Conservation (phyloP, 2,329 filamentous ascomycete genomes). For the Diplodia intermedia region DNA sequence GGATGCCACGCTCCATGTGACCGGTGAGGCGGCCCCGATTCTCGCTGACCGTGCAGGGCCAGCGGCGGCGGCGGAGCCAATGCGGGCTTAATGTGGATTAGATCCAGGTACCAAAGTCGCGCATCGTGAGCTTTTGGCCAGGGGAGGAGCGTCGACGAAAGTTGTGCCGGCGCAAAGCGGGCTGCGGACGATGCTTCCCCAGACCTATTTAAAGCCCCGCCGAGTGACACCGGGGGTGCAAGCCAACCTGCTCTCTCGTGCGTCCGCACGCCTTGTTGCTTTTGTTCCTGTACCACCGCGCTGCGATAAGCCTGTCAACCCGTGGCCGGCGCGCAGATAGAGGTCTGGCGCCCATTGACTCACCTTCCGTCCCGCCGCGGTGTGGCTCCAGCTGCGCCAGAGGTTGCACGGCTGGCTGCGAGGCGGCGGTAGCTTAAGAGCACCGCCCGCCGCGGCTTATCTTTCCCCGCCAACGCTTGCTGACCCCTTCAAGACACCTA, state of each 20-base stretch:
- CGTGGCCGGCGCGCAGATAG: slow-evolving; percentile 24
- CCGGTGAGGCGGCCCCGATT: slow-evolving; percentile 11
- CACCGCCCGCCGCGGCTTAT: slow-evolving; percentile 17
- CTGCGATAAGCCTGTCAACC: slow-evolving; percentile 23
- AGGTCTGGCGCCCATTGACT: slow-evolving; percentile 20
- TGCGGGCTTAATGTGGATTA: slow-evolving; percentile 27
- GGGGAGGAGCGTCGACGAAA: slow-evolving; percentile 6
- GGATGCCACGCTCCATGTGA: slow-evolving; percentile 27
- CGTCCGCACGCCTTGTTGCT: neutral
- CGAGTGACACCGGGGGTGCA: slow-evolving; percentile 2
- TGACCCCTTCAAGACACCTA: slow-evolving; percentile 3
- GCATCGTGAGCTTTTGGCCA: slow-evolving; percentile 21
- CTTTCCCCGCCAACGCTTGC: neutral
- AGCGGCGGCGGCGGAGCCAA: slow-evolving; percentile 16
- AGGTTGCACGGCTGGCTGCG: neutral
- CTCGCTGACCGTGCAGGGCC: slow-evolving; percentile 20
- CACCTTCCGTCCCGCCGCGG: slow-evolving; percentile 6
- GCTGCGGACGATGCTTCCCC: neutral
- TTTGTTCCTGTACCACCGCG: slow-evolving; percentile 13
- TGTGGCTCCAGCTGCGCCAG: neutral
- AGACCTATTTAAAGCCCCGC: slow-evolving; percentile 23
- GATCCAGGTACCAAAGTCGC: slow-evolving; percentile 30
- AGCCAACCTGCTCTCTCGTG: slow-evolving; percentile 1
- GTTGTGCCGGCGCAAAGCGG: slow-evolving; percentile 28
- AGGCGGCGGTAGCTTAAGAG: slow-evolving; percentile 3